Conservation (phyloP, 1,139 yeast species). For the Saccharomycopsis crataegensis region DNA sequence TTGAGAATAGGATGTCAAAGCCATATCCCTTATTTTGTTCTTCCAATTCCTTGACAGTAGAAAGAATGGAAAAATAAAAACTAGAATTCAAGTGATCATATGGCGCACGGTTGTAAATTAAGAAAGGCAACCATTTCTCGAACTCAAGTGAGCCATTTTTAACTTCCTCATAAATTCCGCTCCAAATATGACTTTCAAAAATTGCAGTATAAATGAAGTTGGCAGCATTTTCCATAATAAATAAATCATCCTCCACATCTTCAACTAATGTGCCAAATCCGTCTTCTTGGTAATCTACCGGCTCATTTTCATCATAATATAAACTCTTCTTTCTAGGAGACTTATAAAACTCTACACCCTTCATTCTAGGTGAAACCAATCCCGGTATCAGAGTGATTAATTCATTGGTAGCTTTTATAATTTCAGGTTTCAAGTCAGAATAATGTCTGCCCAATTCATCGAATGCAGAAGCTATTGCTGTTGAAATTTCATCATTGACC, state of each 20-base stretch:
- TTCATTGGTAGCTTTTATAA: constrained; percentile 43
- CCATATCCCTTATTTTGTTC: constrained; percentile 40
- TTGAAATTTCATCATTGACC: constrained; percentile 38
- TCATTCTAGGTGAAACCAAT: constrained; percentile 31
- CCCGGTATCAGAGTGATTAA: constrained; percentile 43
- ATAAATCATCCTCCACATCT: constrained; percentile 14
- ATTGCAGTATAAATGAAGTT: constrained; percentile 34
- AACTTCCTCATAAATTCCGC: not conserved
- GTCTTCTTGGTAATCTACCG: constrained; percentile 33
- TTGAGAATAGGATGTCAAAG: constrained; percentile 29
- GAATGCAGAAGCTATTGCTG: constrained; percentile 57
- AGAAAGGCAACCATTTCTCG: constrained; percentile 36
- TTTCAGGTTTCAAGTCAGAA: constrained; percentile 56
- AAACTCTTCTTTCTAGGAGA: constrained; percentile 36
- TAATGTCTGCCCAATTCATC: constrained; percentile 85
- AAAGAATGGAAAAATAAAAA: constrained; percentile 29
- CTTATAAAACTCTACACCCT: constrained; percentile 36
- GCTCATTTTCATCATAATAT: constrained; percentile 35
- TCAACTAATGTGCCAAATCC: constrained; percentile 18
- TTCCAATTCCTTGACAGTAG: not conserved
- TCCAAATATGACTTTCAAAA: constrained; percentile 17
- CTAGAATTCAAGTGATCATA: constrained; percentile 52
- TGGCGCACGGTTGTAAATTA: constrained; percentile 43
- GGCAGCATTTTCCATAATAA: constrained; percentile 12
- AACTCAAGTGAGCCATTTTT: constrained; percentile 28